Base-by-base conservation (phyloP, 1,139 yeast species). In the Taphrina sp. region DNA sequence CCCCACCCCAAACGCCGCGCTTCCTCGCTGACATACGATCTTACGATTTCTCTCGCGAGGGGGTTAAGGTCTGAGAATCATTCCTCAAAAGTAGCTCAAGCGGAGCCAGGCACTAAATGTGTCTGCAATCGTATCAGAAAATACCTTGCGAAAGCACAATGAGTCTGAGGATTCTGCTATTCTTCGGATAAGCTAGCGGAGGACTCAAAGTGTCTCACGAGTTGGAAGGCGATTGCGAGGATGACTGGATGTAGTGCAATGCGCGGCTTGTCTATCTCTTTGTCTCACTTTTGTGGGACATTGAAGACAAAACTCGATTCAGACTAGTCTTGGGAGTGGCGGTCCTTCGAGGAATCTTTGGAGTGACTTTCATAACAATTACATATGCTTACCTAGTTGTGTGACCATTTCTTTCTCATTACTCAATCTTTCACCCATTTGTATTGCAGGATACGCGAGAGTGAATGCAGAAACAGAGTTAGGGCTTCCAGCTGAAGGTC, bases 241-340 rank as follows among this genome's bases (percentile, higher is more conserved):
- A 49, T 49, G 54, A 49, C 54, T 49, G 54, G 54, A 39, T 49
- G 54, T 49, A 49, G 54, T 49, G 54, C 54, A 49, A 49, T 49
- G 54, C 39, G 54, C 54, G 54, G 54, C 54, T 49, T 49, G 54
- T 49, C 34, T 8, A 26, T n/a, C 10, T 22, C 35, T 31, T 29
- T 16, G 17, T 28, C 14, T 19, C 10, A 22, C n/a, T 22, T 19
- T n/a, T 22, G 19, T 17, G 46, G 8, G 7, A 19, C 17, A 29
- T 12, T 10, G 24, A 12, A 10, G 28, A 36, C 54, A 49, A 49
- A 49, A 49, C 54, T 49, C 54, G 54, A 49, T 49, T 49, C 54
- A 49, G 54, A 49, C 54, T 49, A 49, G 54, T 49, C 54, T 49
- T 33, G 44, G 47, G 54, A 29, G 54, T 49, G 54, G 54, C 37